Evolutionary conservation across 1,139 yeast genomes (phyloP), one percentile per base, ranked within the genome.

Genomic region (Cylindricascospora bacillispora): DNA sequence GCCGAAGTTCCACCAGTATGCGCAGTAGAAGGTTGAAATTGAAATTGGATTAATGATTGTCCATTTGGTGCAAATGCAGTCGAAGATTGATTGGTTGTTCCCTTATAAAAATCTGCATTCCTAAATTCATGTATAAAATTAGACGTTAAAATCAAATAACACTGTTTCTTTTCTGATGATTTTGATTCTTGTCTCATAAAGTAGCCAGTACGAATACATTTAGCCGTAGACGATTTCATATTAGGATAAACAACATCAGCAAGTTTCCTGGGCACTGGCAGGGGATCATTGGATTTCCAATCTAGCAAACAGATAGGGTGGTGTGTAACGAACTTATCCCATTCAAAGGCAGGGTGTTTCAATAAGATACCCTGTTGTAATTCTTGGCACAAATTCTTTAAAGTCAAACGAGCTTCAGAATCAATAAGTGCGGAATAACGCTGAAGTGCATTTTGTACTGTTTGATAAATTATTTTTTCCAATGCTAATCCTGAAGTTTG

Each of bases 61-160:
- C 28, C 31, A 15, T 28, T 37, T 18, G 34, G 34, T 9, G 34
- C 28, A n/a, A n/a, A n/a, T n/a, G n/a, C n/a, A n/a, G n/a, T n/a
- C n/a, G n/a, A n/a, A n/a, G n/a, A n/a, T 20, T 39, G 41, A 13
- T 36, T 36, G 21, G 35, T 31, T 24, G 40, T 45, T 7, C 24
- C 24, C 11, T 27, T 27, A n/a, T 19, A 26, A 16, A 81, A 60
- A 49, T 77, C 79, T 24, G 67, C 59, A 2, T 75, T 62, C 47
- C 70, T 73, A 54, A 77, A 79, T 49, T 79, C 89, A 52, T 77
- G 89, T 25, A 79, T 55, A 39, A 64, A 77, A 43, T 73, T 73
- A 43, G 81, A 70, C 2, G 89, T 77, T 32, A 79, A 59, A n/a
- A 79, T 80, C 44, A 73, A 79, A 64, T 75, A 78, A 18, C 75